Conservation (phyloP, 805 yeast genomes). For the Saccharomycopsis fibuligera region DNA sequence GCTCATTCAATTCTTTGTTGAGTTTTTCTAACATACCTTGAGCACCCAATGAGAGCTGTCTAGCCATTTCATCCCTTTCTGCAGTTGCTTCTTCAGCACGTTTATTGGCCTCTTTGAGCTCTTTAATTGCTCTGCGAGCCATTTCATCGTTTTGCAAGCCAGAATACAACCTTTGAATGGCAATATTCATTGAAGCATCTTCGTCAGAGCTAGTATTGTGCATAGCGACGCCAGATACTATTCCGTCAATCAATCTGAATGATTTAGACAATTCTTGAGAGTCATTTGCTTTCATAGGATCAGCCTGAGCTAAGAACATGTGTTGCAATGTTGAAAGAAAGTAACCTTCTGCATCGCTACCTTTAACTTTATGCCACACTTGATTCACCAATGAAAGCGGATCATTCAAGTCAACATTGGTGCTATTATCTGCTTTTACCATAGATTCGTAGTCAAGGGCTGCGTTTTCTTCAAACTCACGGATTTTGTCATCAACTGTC, state of each 20-base stretch:
- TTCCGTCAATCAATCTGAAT: constrained; percentile 46
- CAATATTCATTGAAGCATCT: constrained; percentile 54
- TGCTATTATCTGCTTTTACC: constrained; percentile 31
- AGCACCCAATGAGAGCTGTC: constrained; percentile 52
- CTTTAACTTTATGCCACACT: constrained; percentile 50
- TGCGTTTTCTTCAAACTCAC: constrained; percentile 21
- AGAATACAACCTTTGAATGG: constrained; percentile 57
- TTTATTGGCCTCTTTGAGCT: constrained; percentile 38
- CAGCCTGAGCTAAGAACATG: constrained; percentile 43
- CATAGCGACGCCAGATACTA: constrained; percentile 48
- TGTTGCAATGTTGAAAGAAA: constrained; percentile 63
- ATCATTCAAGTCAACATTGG: constrained; percentile 54
- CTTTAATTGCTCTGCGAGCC: constrained; percentile 56
- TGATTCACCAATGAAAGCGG: constrained; percentile 64
- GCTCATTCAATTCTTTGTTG: constrained; percentile 51
- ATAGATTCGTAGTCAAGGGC: constrained; percentile 18
- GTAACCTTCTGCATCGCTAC: constrained; percentile 52
- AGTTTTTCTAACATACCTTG: constrained; percentile 58
- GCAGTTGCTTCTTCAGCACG: constrained; percentile 39
- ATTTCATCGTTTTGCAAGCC: constrained; percentile 70
- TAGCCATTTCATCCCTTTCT: constrained; percentile 45
- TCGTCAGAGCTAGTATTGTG: constrained; percentile 27
- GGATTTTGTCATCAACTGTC: constrained; percentile 25
- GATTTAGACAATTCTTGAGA: constrained; percentile 43
- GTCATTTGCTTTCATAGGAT: constrained; percentile 42